A percentile compares a stretch with the other conserved stretches of the same genome.
These are phyloP conservation scores for Collybiopsis confluens DNA, from an alignment of 768 basidiomycete species.

Conservation along the genomic window DNA sequence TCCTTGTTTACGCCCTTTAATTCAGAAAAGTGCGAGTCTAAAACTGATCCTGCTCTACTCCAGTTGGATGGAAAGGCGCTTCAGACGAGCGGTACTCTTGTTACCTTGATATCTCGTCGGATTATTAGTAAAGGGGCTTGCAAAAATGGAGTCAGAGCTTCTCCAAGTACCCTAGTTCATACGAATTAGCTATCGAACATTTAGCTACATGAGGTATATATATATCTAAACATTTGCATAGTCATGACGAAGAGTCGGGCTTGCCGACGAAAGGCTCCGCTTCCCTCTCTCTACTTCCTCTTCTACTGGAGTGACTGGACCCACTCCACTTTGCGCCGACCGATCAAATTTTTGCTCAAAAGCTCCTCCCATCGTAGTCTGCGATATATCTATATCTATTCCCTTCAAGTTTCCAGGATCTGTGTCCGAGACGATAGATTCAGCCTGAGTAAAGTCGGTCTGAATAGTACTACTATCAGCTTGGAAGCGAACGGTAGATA, in stretches of 20 bases:
- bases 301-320: background rate
- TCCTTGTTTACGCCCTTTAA: no score
- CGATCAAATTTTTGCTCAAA: background rate
- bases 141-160: no score
- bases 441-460: background rate
- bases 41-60: no score
- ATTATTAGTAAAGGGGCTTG: background rate
- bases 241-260: no score
- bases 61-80: constrained; percentile 8
- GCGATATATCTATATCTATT: background rate
- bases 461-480: background rate
- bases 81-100: constrained; percentile 6
- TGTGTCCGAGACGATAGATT: background rate
- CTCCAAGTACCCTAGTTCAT: no score
- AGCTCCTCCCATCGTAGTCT: background rate
- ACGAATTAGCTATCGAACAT: no score
- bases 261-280: no score
- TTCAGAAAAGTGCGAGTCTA: no score
- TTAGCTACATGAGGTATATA: no score
- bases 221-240: no score
- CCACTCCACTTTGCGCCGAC: background rate
- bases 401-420: background rate
- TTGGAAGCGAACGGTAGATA: background rate
- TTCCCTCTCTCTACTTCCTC: background rate
- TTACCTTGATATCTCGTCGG: constrained; percentile 3